Conservation (phyloP, 139 green algal species). For the Desmodesmus armatus region DNA sequence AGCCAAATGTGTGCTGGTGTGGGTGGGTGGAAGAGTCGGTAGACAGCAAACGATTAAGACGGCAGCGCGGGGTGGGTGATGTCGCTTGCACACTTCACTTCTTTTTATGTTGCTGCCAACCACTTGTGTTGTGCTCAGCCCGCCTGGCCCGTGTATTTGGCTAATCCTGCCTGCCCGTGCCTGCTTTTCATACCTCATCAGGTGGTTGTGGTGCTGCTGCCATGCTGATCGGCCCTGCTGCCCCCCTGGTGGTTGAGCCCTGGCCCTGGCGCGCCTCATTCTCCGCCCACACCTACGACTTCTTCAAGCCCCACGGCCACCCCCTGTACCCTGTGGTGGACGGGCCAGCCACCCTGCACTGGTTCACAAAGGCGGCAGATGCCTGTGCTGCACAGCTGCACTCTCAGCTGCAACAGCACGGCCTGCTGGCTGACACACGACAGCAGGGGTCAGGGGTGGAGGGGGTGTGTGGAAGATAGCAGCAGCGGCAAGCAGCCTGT, state of each 20-base stretch:
- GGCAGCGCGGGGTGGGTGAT: too few species aligned
- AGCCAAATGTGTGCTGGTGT: neutral
- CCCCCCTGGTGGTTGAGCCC: conserved; percentile 81
- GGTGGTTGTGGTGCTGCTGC: conserved; percentile 86
- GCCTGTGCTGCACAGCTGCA: conserved; percentile 21
- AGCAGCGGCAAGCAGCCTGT: too few species aligned
- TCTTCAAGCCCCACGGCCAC: conserved; percentile 81
- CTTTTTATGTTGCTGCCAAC: too few species aligned
- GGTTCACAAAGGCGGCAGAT: conserved; percentile 50
- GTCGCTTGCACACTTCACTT: too few species aligned
- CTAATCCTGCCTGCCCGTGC: neutral
- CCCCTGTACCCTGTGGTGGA: conserved; percentile 74
- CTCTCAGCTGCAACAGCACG: neutral
- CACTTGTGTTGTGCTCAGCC: too few species aligned
- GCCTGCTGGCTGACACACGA: neutral
- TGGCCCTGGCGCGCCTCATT: conserved; percentile 65
- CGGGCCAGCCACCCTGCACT: conserved; percentile 42
- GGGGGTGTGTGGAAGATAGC: too few species aligned
- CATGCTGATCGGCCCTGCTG: conserved; percentile 87
- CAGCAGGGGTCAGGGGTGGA: conserved; percentile 5
- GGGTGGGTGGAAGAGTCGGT: too few species aligned
- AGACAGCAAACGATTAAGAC: too few species aligned
- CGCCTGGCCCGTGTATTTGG: too few species aligned
- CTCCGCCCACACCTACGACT: conserved; percentile 80
- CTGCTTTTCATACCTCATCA: conserved; percentile 41